Evolutionary conservation across 345 rosid species (phyloP).

Genomic region (Brassica rapa): DNA sequence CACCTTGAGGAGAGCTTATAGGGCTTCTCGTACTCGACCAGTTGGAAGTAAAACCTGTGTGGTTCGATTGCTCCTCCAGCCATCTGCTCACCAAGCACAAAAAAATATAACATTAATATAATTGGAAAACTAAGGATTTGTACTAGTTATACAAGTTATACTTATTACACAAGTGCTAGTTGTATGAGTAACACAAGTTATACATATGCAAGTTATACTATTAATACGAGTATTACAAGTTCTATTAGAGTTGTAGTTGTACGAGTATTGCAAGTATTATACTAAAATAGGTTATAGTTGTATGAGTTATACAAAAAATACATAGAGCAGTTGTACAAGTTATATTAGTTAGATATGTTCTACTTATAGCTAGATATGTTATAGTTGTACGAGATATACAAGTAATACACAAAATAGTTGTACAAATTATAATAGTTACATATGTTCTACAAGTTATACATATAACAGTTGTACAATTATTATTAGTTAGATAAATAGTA

Average conservation of each 20-base stretch:
- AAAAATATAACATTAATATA: not conserved
- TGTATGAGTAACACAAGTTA: not conserved
- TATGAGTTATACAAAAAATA: not conserved
- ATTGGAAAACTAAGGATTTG: no score
- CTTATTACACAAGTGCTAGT: not conserved
- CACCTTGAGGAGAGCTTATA: not conserved
- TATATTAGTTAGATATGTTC: no score
- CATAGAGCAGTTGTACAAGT: not conserved
- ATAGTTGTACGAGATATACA: not conserved
- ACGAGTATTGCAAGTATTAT: not conserved
- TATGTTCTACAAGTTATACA: no score
- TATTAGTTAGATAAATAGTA: no score
- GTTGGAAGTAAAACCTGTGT: not conserved
- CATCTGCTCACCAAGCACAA: not conserved
- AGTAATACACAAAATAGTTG: not conserved
- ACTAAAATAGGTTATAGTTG: not conserved
- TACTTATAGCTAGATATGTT: no score
- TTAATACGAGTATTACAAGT: not conserved
- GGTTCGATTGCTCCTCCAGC: not conserved
- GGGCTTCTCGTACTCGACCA: not conserved
- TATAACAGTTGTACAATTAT: no score
- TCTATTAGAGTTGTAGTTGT: not conserved
- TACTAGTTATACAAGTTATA: not conserved
- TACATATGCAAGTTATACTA: not conserved
- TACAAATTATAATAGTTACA: no score